These are phyloP conservation scores for Gossypium schwendimanii DNA, from an alignment of 441 rosid species.

Conservation along the genomic window DNA sequence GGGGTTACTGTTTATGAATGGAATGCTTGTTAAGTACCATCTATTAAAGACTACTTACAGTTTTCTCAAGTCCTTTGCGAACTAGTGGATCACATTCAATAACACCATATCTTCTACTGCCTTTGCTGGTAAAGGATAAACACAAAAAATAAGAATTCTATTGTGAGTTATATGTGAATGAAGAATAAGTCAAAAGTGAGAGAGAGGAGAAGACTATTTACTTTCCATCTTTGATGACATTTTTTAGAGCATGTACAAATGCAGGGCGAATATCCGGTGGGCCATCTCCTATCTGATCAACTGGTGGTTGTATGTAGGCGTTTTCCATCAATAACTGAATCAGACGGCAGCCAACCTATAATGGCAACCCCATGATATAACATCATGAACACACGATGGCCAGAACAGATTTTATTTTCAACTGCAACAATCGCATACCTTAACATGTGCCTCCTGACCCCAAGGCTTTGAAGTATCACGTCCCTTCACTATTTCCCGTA, in stretches of 20 bases:
- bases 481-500: conserved; percentile 49
- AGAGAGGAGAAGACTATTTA: conserved; percentile 13
- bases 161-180: background rate
- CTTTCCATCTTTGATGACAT: conserved; percentile 52
- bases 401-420: conserved; percentile 5
- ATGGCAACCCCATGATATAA: conserved; percentile 22
- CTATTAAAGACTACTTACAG: conserved; percentile 43
- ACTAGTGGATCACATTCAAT: conserved; percentile 90
- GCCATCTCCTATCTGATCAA: conserved; percentile 58
- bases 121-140: conserved; percentile 39
- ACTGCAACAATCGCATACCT: conserved; percentile 44
- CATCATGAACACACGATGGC: conserved; percentile 4
- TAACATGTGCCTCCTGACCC: conserved; percentile 86
- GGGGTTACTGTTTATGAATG: conserved; percentile 7
- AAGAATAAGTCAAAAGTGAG: conserved; percentile 5
- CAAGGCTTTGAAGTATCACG: conserved; percentile 60
- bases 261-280: conserved; percentile 91
- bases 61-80: conserved; percentile 76
- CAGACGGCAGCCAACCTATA: conserved; percentile 82
- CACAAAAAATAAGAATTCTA: conserved; percentile 12
- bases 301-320: conserved; percentile 85
- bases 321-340: conserved; percentile 76
- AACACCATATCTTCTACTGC: conserved; percentile 77
- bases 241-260: conserved; percentile 60
- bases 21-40: background rate